Percentiles rank a stretch among this genome's conserved stretches.
Evolutionary conservation across 2,329 filamentous ascomycete species (phyloP).

Genomic region (Graphium sp.): DNA sequence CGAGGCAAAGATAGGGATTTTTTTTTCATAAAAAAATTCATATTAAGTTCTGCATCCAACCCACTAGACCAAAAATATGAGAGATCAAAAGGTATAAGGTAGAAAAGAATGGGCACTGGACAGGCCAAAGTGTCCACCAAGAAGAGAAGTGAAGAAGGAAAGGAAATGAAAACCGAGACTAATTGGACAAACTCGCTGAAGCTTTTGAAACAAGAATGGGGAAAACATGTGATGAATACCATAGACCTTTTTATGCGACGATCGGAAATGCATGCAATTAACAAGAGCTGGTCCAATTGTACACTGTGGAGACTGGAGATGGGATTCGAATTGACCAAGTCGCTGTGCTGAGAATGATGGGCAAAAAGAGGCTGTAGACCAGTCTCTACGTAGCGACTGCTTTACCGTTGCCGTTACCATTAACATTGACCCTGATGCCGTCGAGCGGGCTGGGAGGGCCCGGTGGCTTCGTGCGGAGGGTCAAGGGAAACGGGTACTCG

Average conservation of each 20-base stretch:
- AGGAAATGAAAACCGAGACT: too few relatives aligned
- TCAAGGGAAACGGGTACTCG: conserved; percentile 45
- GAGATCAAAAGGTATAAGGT: background rate
- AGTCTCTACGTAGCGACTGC: conserved; percentile 2
- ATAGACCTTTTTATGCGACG: too few relatives aligned
- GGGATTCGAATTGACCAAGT: background rate
- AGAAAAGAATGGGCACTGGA: background rate
- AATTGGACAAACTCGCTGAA: too few relatives aligned
- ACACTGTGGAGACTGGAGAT: too few relatives aligned
- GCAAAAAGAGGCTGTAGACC: background rate
- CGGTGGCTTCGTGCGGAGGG: conserved; percentile 31
- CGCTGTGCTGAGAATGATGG: background rate
- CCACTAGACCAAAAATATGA: background rate
- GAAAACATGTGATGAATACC: background rate
- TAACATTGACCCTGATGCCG: conserved; percentile 3
- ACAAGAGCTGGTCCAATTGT: background rate
- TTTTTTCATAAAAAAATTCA: too few relatives aligned
- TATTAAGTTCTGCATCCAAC: too few relatives aligned
- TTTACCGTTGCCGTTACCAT: conserved; percentile 3
- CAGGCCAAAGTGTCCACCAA: background rate
- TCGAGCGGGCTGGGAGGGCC: conserved; percentile 7
- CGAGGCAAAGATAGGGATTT: too few relatives aligned
- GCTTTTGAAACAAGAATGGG: too few relatives aligned
- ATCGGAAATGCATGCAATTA: too few relatives aligned
- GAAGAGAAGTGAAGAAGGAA: background rate